Conservation (phyloP, 345 rosid species). For the Carallia pectinifolia region DNA sequence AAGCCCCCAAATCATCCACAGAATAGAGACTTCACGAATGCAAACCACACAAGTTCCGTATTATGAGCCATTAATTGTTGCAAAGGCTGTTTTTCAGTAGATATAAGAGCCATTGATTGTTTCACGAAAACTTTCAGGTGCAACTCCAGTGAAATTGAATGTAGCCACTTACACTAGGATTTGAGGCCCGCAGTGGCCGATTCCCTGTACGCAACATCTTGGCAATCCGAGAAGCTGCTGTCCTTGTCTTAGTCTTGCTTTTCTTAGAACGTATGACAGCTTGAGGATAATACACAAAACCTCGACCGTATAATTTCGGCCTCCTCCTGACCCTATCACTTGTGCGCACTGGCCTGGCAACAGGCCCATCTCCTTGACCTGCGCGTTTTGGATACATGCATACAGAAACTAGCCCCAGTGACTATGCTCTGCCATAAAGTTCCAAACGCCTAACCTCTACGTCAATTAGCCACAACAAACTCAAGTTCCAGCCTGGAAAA, state of each 20-base stretch:
- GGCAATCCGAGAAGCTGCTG: constrained; percentile 92
- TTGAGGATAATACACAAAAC: constrained; percentile 64
- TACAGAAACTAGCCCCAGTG: constrained; percentile 41
- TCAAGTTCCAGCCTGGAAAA: constrained; percentile 7
- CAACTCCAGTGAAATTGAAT: background rate
- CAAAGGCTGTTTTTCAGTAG: background rate
- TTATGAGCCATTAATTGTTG: background rate
- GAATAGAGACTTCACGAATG: background rate
- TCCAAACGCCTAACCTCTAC: constrained; percentile 18
- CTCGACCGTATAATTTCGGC: constrained; percentile 64
- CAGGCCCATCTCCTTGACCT: constrained; percentile 84
- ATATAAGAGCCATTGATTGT: background rate
- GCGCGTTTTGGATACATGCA: constrained; percentile 80
- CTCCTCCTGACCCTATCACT: constrained; percentile 94
- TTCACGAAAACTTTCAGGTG: background rate
- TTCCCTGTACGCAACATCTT: constrained; percentile 72
- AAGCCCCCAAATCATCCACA: background rate
- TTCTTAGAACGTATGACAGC: constrained; percentile 57
- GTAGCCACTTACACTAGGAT: constrained; percentile 47
- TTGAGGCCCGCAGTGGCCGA: constrained; percentile 51
- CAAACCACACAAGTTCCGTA: too few species aligned
- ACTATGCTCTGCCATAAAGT: constrained; percentile 52
- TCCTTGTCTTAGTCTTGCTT: constrained; percentile 78
- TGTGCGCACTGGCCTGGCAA: constrained; percentile 76
- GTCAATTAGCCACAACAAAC: background rate